These are phyloP conservation scores for Neonectria ditissima DNA, from an alignment of 2,329 filamentous ascomycete genomes.

Conservation along the genomic window DNA sequence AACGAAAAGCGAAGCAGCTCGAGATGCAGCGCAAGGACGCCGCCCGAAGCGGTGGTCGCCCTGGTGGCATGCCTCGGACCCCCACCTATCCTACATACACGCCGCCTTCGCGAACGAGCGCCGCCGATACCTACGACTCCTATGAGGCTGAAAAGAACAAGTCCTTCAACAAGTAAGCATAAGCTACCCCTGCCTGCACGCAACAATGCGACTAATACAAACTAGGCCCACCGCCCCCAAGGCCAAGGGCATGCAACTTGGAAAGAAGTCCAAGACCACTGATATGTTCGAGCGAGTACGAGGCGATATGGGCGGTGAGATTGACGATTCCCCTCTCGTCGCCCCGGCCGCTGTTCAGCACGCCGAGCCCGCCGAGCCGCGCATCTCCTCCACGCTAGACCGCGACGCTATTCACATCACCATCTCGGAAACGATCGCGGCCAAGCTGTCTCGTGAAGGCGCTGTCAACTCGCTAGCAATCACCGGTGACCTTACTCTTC, in stretches of 20 bases:
- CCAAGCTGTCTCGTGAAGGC: conserved; percentile 89
- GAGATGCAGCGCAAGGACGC: conserved; percentile 99
- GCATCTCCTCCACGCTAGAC: conserved; percentile 75
- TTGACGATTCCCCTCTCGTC: conserved; percentile 81
- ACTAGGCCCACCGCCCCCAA: conserved; percentile 73
- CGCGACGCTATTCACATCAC: conserved; percentile 89
- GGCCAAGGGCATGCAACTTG: conserved; percentile 98
- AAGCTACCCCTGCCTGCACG: not conserved
- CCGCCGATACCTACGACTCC: conserved; percentile 87
- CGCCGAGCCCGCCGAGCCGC: conserved; percentile 66
- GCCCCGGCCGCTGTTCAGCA: conserved; percentile 63
- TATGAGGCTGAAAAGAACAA: conserved; percentile 99
- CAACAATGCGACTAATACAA: conserved; percentile 24
- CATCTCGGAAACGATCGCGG: conserved; percentile 89
- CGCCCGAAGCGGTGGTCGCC: conserved; percentile 75
- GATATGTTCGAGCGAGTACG: conserved; percentile 98
- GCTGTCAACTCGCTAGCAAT: conserved; percentile 87
- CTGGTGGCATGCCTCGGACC: conserved; percentile 72
- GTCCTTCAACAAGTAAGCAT: conserved; percentile 77
- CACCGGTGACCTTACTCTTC: conserved; percentile 91
- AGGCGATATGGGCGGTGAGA: conserved; percentile 88
- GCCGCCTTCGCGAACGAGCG: conserved; percentile 77
- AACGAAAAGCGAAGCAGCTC: conserved; percentile 97
- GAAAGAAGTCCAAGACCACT: conserved; percentile 97
- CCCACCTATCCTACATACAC: conserved; percentile 92